Percentiles rank a stretch among this genome's conserved stretches.
These are phyloP conservation scores for Sarcodon sp. DNA, from an alignment of 768 basidiomycete genomes.

Conservation along the genomic window DNA sequence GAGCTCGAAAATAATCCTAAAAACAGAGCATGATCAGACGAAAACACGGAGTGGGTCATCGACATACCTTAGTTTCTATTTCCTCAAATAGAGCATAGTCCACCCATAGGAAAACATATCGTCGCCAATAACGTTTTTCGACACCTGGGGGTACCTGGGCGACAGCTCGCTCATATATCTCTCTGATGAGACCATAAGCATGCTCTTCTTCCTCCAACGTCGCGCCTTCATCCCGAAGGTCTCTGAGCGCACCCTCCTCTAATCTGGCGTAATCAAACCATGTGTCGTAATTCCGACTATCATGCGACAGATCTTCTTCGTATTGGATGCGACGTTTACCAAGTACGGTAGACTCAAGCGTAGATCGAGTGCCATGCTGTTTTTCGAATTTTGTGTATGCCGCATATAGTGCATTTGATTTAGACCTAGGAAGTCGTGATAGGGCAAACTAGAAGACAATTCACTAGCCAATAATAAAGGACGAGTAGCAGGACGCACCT, in stretches of 20 bases:
- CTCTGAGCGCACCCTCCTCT: constrained; percentile 78
- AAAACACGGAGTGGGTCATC: neutral
- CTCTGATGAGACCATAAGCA: constrained; percentile 59
- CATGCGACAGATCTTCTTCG: constrained; percentile 88
- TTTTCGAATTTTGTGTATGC: constrained; percentile 98
- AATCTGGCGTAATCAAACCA: constrained; percentile 97
- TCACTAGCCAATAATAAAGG: constrained; percentile 1
- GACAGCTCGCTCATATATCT: constrained; percentile 92
- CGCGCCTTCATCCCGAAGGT: constrained; percentile 63
- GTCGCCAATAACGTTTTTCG: constrained; percentile 87
- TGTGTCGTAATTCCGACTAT: constrained; percentile 90
- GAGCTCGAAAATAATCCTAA: constrained; percentile 73
- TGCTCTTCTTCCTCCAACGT: constrained; percentile 58
- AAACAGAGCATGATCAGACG: neutral
- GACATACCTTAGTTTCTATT: constrained; percentile 73
- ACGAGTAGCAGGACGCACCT: constrained; percentile 36
- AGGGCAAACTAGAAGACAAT: constrained; percentile 68
- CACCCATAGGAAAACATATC: constrained; percentile 88
- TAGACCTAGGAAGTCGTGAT: constrained; percentile 81
- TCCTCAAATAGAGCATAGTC: constrained; percentile 97
- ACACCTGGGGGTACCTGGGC: constrained; percentile 89
- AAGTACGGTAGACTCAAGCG: constrained; percentile 87
- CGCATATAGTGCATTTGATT: constrained; percentile 78
- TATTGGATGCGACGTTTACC: constrained; percentile 98
- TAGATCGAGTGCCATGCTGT: constrained; percentile 82